Base-by-base conservation (phyloP, 768 basidiomycete genomes). In the Pisolithus tinctorius region DNA sequence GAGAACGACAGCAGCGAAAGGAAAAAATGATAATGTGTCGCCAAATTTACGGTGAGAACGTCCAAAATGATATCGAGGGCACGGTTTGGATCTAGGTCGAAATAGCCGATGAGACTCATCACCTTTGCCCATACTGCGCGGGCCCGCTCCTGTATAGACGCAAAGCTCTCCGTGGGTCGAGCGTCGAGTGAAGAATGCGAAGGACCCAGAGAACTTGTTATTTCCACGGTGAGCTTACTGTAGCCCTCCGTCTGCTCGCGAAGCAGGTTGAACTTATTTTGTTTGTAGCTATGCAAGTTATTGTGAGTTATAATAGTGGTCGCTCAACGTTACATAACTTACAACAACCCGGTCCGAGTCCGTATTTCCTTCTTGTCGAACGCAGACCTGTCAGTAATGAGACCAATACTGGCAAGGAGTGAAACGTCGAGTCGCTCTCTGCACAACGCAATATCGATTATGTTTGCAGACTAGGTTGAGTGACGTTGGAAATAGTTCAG, bases 241-340 rank as follows among this genome's bases (percentile, higher is more conserved):
- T 93, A 99, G 7, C 96, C 96, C 72, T 98, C 95, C 1, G 93
- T 93, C 60, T 96, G 91, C 71, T 99, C 96, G 36, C 96, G 86
- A 14, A 97, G 80, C 37, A 99, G 80, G 64, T 98, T 99, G 75
- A 94, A 95, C 69, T 98, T 99, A 72, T 93, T 93, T 68, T 99
- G 95, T 68, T 93, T 93, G 74, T 93, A 95, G 65, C 91, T 94
- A 63, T n/a, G 48, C 41, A 42, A 26, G 38, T 51, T 6, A n/a
- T 39, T 20, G 34, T 50, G 49, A 1, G 34, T 56, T 36, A 55
- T 43, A 17, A 4, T 37, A 11, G 48, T 23, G 30, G 13, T 7
- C 43, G 9, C 38, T 11, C 25, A 0, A 4, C 37, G 16, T 17
- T 20, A 30, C 23, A 9, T 20, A 8, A 78, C 89, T 69, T 66